Evolutionary conservation across 495 filamentous ascomycete species (phyloP), one percentile per base, ranked within the genome.

Genomic region (Penicillium manginii): DNA sequence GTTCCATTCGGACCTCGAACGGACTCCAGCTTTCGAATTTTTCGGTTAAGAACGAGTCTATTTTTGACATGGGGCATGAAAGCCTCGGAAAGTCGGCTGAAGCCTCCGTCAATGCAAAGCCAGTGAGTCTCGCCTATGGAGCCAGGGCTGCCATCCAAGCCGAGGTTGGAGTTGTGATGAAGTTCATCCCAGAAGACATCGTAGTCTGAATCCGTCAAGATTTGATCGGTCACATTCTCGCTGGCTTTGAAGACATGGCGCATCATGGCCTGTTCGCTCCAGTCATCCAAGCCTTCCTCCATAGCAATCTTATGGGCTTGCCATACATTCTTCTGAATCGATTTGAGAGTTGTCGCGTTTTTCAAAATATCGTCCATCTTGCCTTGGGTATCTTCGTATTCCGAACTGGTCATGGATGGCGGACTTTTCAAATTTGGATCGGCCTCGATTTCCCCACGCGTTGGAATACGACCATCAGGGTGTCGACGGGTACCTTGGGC

Each of bases 401-500:
- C 57, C 3, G 57, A 23, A 11, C 46, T 56, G 1, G 40, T 49
- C 47, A 62, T 57, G 0, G 51, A 31, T 32, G 54, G 26, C 1
- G 58, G n/a, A 1, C 55, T 47, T 6, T 58, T 60, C 10, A 79
- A 65, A 12, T 49, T 55, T 5, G 49, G 53, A 50, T 74, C 65
- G 3, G 56, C 64, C 57, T 57, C 56, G 19, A 76, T 57, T 35
- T 77, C 73, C 7, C 62, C 66, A 7, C 64, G 64, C 58, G 69
- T 78, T 32, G 64, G 72, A 33, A 73, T 75, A 49, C 65, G 79
- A 57, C 68, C 82, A 70, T 72, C 76, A n/a, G 61, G 77, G 66
- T 82, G 68, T 33, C 81, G 80, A 54, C 81, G 74, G 0, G 81
- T 83, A 17, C 73, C 71, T 51, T 73, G 58, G 63, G 83, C 78